Percentiles rank a stretch among this genome's conserved stretches.
Conservation (phyloP, 108 stramenopile genomes). For the Seminavis robusta region DNA sequence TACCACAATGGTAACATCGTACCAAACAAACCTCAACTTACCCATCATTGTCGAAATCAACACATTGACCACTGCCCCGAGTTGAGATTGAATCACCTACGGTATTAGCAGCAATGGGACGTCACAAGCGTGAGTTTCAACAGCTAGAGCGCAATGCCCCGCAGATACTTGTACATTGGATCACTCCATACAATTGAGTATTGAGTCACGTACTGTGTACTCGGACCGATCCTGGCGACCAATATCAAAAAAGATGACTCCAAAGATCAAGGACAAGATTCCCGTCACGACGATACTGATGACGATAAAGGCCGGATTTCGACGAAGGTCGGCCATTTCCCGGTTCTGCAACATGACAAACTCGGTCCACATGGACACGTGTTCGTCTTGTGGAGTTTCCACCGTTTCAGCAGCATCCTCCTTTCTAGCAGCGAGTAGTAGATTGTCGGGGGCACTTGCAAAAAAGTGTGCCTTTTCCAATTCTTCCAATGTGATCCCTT, state of each 20-base stretch:
- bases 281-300: constrained; percentile 42
- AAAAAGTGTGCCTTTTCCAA: constrained; percentile 31
- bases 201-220: too few species aligned
- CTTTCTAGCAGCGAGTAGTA: constrained; percentile 1
- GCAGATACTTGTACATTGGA: too few species aligned
- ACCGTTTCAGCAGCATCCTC: constrained; percentile 26
- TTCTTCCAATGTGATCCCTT: constrained; percentile 37
- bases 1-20: too few species aligned
- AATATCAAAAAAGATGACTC: constrained; percentile 51
- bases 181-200: too few species aligned
- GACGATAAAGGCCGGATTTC: constrained; percentile 42
- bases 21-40: too few species aligned
- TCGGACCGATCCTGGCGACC: too few species aligned
- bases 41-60: constrained; percentile 47
- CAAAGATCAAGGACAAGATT: constrained; percentile 45
- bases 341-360: constrained; percentile 36
- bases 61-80: constrained; percentile 51
- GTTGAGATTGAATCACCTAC: constrained; percentile 28
- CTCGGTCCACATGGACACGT: constrained; percentile 21
- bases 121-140: too few species aligned
- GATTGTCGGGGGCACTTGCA: constrained; percentile 7
- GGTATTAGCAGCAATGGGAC: too few species aligned
- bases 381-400: constrained; percentile 7
- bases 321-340: constrained; percentile 34
- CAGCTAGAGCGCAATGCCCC: too few species aligned